phyloP scores from a whole-genome alignment of 495 filamentous ascomycete genomes.

The Penicillium flavigenum region DNA sequence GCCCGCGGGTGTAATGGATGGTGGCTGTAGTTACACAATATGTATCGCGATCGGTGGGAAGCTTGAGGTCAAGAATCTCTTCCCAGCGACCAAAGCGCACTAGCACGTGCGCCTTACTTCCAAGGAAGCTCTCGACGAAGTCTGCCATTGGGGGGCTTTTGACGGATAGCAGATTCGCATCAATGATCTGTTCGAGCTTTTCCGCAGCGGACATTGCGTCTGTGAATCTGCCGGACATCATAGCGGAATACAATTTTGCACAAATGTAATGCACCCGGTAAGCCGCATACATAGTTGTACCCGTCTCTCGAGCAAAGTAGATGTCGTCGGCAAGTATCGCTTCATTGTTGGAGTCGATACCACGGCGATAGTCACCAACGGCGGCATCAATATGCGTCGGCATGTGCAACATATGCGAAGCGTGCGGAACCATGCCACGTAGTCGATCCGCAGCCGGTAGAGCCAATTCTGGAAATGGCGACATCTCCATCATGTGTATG shows the following conservation, averaged over 20 bases:
- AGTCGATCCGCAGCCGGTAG: conserved; percentile 5
- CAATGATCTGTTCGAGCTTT: neutral
- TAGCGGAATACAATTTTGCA: conserved; percentile 8
- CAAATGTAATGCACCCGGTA: conserved; percentile 5
- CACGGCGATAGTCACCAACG: neutral
- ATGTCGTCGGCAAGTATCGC: conserved; percentile 2
- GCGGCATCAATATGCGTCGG: conserved; percentile 2
- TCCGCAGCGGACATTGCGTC: conserved; percentile 1
- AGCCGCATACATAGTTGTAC: neutral
- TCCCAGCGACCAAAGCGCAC: conserved; percentile 6
- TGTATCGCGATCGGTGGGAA: neutral
- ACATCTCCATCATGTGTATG: conserved; percentile 7
- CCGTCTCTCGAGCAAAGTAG: neutral
- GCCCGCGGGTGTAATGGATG: conserved; percentile 1
- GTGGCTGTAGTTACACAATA: neutral
- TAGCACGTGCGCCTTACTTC: conserved; percentile 3
- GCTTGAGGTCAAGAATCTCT: neutral
- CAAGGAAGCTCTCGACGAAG: conserved; percentile 1
- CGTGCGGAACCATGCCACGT: neutral
- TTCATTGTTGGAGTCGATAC: conserved; percentile 4
- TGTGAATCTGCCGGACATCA: neutral
- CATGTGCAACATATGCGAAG: conserved; percentile 4
- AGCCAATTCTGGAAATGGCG: conserved; percentile 2
- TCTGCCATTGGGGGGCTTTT: conserved; percentile 4
- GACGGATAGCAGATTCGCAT: neutral